These are phyloP conservation scores for Amanita jacksonii DNA, from an alignment of 768 basidiomycete genomes.

Conservation along the genomic window DNA sequence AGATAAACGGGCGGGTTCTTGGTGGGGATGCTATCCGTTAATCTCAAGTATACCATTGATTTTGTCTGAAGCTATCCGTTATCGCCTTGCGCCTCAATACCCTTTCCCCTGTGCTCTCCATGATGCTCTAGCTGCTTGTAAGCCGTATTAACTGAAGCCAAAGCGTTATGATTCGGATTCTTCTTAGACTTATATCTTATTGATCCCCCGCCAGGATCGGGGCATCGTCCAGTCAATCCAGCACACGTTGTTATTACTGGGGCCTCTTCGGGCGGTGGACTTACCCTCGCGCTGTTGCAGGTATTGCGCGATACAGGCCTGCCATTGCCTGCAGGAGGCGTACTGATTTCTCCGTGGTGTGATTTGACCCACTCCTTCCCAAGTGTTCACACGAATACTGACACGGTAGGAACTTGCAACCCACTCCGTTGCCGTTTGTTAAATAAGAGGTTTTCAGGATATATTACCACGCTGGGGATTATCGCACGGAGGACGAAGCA, in stretches of 20 bases:
- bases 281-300: conserved; percentile 77
- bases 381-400: conserved; percentile 75
- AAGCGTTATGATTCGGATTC: not conserved
- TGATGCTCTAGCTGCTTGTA: conserved; percentile 83
- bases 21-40: conserved; percentile 27
- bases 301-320: conserved; percentile 77
- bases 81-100: conserved; percentile 91
- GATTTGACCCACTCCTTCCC: conserved; percentile 93
- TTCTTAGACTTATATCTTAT: conserved; percentile 71
- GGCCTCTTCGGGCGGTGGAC: conserved; percentile 89
- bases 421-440: not conserved
- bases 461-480: conserved; percentile 68
- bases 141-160: too few species aligned
- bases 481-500: conserved; percentile 69
- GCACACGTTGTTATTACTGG: conserved; percentile 78
- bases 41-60: not conserved
- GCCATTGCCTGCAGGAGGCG: conserved; percentile 78
- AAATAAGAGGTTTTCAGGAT: conserved; percentile 38
- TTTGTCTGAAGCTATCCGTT: conserved; percentile 55
- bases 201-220: conserved; percentile 69
- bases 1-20: conserved; percentile 87
- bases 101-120: conserved; percentile 93
- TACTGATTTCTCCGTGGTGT: conserved; percentile 90
- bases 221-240: conserved; percentile 74
- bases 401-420: conserved; percentile 51